Evolutionary conservation across 176 grass and related monocot species (phyloP), one percentile per base, ranked within the genome.

Genomic region (Avena atlantica): DNA sequence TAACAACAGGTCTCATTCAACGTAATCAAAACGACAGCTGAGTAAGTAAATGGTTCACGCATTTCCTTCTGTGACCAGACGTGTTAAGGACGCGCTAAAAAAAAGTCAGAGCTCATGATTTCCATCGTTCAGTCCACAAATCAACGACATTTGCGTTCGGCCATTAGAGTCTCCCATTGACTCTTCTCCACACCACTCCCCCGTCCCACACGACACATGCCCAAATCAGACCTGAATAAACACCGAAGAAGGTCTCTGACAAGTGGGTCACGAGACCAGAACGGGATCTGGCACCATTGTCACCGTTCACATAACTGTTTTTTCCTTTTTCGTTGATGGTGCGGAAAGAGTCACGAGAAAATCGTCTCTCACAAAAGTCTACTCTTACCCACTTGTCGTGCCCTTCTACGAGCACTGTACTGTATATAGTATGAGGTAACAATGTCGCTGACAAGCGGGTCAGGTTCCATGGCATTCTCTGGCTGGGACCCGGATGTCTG

Each of bases 31-130:
- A 62, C 3, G 78, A 31, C 13, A 42, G 40, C 25, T 52, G 52
- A 31, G 42, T 9, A 21, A 23, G 40, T 42, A 42, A 24, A 23
- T 4, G 71, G 44, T 3, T 24, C 48, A 27, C 6, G 45, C 71
- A 37, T 63, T 78, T 70, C 81, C 51, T 25, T 88, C 9, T 21
- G 3, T 42, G 81, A 21, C 65, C 53, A 20, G 17, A 40, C 24
- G 52, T 21, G 3, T 42, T 42, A 42, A 27, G 70, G 53, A 48
- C 55, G 70, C 23, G 60, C 20, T 0, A 7, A 34, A 31, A 34
- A 2, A 79, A 76, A 77, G 75, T 80, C 87, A 89, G 47, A 78
- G 15, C 75, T 34, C 42, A 72, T 52, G 63, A 83, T 88, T 83
- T 49, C 37, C 14, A 3, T 29, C 19, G 19, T 68, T 78, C 15